Percentiles rank a stretch among this genome's conserved stretches.
phyloP scores from a whole-genome alignment of 768 basidiomycete species.

The Tylopilus vinaceipallidus region DNA sequence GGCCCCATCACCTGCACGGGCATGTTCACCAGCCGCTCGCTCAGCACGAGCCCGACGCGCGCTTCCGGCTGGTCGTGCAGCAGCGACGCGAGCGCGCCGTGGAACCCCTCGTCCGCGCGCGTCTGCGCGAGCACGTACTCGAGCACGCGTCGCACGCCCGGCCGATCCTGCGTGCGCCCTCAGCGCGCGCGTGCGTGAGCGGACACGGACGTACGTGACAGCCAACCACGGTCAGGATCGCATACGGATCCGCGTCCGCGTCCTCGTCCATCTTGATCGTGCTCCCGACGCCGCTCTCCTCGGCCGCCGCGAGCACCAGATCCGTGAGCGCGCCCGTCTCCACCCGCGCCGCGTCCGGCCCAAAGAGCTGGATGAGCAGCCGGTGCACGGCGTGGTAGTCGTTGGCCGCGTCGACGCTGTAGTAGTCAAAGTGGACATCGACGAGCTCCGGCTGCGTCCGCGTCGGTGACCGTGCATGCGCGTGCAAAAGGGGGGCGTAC shows the following conservation, averaged over 20 bases:
- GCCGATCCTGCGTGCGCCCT: constrained; percentile 59
- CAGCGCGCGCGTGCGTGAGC: background rate
- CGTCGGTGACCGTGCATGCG: background rate
- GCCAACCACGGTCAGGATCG: constrained; percentile 82
- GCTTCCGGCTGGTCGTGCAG: constrained; percentile 26
- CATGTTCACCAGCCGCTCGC: constrained; percentile 92
- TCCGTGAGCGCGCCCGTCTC: constrained; percentile 75
- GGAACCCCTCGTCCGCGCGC: constrained; percentile 45
- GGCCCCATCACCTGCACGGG: constrained; percentile 91
- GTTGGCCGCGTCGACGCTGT: constrained; percentile 74
- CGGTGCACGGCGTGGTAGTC: constrained; percentile 89
- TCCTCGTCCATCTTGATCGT: constrained; percentile 83
- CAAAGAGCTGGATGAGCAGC: constrained; percentile 64
- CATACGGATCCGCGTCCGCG: constrained; percentile 68
- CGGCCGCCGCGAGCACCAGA: constrained; percentile 69
- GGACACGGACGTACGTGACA: constrained; percentile 53
- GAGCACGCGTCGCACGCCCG: constrained; percentile 66
- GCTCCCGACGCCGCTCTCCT: constrained; percentile 76
- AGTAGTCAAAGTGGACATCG: constrained; percentile 75
- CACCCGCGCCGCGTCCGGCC: constrained; percentile 69
- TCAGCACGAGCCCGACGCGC: constrained; percentile 79
- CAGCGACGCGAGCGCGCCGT: constrained; percentile 51
- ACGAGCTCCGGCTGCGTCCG: constrained; percentile 18
- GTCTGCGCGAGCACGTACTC: constrained; percentile 70
- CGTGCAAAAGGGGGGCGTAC: constrained; percentile 30